Percentiles rank a stretch among this genome's conserved stretches.
These are phyloP conservation scores for Neonectria punicea DNA, from an alignment of 2,329 filamentous ascomycete species.

Conservation along the genomic window DNA sequence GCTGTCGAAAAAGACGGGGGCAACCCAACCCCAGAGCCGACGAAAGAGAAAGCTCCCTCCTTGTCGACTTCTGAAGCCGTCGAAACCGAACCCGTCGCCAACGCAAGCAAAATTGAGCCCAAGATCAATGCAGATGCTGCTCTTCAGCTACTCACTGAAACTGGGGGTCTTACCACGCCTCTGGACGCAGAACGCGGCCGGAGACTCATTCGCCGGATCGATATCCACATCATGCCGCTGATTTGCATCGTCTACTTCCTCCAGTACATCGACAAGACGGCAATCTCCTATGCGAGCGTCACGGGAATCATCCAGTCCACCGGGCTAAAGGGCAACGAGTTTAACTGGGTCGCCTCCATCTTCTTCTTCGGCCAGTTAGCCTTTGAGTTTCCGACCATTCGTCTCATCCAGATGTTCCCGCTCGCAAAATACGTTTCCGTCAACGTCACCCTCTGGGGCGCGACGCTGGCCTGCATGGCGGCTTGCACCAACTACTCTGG, in stretches of 20 bases:
- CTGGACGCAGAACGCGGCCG: slow-evolving; percentile 23
- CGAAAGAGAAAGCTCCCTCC: background rate
- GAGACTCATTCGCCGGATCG: slow-evolving; percentile 35
- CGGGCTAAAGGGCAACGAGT: slow-evolving; percentile 53
- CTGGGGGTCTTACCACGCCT: slow-evolving; percentile 20
- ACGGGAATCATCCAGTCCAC: slow-evolving; percentile 42
- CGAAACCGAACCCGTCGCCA: background rate
- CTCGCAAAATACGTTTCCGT: slow-evolving; percentile 51
- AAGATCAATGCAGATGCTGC: slow-evolving; percentile 27
- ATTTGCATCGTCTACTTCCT: slow-evolving; percentile 39
- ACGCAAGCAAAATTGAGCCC: background rate
- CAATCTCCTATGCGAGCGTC: slow-evolving; percentile 40
- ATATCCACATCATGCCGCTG: slow-evolving; percentile 37
- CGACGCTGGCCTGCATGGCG: slow-evolving; percentile 28
- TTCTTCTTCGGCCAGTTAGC: slow-evolving; percentile 50
- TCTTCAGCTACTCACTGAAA: slow-evolving; percentile 31
- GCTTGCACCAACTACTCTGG: slow-evolving; percentile 29
- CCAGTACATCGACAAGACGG: slow-evolving; percentile 42
- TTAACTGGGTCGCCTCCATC: slow-evolving; percentile 51
- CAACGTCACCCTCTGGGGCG: slow-evolving; percentile 50
- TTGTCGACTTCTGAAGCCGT: background rate
- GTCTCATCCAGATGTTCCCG: slow-evolving; percentile 51
- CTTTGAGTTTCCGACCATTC: slow-evolving; percentile 52
- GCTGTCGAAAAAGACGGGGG: slow-evolving; percentile 1
- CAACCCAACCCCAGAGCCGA: background rate